Percentiles rank a stretch among this genome's conserved stretches.
Evolutionary conservation across 2,329 filamentous ascomycete genomes (phyloP).

Genomic region (Colletotrichum aenigma): DNA sequence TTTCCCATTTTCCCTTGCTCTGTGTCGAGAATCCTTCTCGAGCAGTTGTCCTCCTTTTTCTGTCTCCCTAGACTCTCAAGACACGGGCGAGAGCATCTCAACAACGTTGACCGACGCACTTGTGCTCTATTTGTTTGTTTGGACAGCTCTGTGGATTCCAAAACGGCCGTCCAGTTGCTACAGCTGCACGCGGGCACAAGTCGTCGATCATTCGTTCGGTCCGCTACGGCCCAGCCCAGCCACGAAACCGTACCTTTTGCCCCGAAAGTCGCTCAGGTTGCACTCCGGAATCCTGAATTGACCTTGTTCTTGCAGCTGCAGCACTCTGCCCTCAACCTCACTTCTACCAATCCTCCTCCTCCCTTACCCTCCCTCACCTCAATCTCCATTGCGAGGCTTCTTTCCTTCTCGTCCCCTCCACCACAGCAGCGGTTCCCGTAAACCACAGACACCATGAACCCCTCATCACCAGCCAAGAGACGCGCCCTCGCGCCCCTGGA

Average conservation of each 20-base stretch:
- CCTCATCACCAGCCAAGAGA: conserved; percentile 47
- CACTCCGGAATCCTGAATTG: neutral
- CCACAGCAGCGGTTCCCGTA: neutral
- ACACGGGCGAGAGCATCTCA: neutral
- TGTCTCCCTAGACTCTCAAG: neutral
- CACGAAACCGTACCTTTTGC: neutral
- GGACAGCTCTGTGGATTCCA: neutral
- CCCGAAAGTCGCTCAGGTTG: neutral
- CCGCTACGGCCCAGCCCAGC: neutral
- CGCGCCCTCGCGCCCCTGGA: conserved; percentile 53
- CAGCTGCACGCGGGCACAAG: conserved; percentile 17
- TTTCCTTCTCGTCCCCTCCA: neutral
- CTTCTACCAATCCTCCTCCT: neutral
- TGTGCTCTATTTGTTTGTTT: neutral
- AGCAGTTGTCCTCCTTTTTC: neutral
- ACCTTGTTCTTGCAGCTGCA: neutral
- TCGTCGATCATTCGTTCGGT: conserved; percentile 17
- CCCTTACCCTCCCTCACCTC: neutral
- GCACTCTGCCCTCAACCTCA: neutral
- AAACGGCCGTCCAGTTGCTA: conserved; percentile 11
- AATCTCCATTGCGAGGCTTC: neutral
- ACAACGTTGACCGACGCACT: neutral
- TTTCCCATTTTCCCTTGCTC: neutral
- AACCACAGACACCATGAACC: conserved; percentile 13
- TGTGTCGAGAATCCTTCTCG: neutral